Conservation (phyloP, 371 early-diverging fungal genomes). For the Paraphysoderma sedebokerense region DNA sequence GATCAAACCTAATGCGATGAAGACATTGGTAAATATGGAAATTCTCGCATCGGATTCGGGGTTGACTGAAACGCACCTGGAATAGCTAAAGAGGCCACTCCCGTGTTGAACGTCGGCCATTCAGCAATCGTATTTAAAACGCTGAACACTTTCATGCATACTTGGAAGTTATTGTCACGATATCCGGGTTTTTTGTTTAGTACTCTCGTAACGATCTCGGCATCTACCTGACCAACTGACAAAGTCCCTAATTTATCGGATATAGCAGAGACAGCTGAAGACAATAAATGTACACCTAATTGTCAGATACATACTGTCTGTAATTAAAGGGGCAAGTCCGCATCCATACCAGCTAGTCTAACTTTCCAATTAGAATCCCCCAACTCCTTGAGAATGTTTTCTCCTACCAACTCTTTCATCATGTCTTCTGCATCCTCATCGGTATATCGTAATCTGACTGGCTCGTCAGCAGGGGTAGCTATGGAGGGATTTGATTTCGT, state of each 20-base stretch:
- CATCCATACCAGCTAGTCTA: slow-evolving; percentile 42
- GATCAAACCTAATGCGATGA: slow-evolving; percentile 27
- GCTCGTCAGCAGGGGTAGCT: no score
- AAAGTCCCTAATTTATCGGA: no score
- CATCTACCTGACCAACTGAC: slow-evolving; percentile 34
- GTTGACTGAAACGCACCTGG: slow-evolving; percentile 18
- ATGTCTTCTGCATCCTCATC: slow-evolving; percentile 33
- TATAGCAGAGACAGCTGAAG: no score
- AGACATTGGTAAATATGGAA: neutral
- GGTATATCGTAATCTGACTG: slow-evolving; percentile 28
- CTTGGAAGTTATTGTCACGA: slow-evolving; percentile 94
- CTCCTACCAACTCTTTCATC: slow-evolving; percentile 41
- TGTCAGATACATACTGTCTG: no score
- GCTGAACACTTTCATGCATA: slow-evolving; percentile 34
- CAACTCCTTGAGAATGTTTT: slow-evolving; percentile 38
- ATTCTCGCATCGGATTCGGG: neutral
- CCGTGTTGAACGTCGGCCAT: slow-evolving; percentile 41
- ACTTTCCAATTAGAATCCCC: slow-evolving; percentile 68
- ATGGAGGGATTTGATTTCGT: no score
- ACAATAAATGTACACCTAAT: no score
- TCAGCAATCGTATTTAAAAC: slow-evolving; percentile 48
- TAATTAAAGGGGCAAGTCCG: neutral
- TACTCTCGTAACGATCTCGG: slow-evolving; percentile 65
- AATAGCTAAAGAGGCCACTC: slow-evolving; percentile 52
- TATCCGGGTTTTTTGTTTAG: slow-evolving; percentile 73